Evolutionary conservation across 495 filamentous ascomycete species (phyloP).

Genomic region (Daldinia grandis): DNA sequence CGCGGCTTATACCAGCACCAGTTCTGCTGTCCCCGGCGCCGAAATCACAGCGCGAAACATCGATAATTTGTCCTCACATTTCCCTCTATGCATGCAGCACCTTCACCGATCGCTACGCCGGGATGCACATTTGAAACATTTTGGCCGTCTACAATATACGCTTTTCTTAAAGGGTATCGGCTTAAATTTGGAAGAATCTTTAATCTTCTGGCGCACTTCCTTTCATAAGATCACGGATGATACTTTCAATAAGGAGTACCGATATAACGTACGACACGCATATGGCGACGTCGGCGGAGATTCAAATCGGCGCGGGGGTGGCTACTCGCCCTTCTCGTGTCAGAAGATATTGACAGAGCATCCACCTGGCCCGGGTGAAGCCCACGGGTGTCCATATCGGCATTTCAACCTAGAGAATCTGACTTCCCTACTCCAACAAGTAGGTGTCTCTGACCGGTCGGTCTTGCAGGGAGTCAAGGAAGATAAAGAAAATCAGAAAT

Average conservation of each 20-base stretch:
- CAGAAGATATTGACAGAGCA: slow-evolving; percentile 92
- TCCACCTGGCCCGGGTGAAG: slow-evolving; percentile 81
- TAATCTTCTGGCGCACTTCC: slow-evolving; percentile 89
- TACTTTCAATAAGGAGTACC: slow-evolving; percentile 92
- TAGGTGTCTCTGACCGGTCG: slow-evolving; percentile 79
- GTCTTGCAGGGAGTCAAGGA: slow-evolving; percentile 83
- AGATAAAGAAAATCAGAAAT: slow-evolving; percentile 88
- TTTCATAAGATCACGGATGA: slow-evolving; percentile 91
- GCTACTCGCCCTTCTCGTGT: slow-evolving; percentile 90
- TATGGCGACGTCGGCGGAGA: slow-evolving; percentile 98
- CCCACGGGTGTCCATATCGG: slow-evolving; percentile 94
- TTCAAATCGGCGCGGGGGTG: slow-evolving; percentile 79
- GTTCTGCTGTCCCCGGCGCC: slow-evolving; percentile 64
- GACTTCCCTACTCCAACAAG: slow-evolving; percentile 70
- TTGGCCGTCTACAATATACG: slow-evolving; percentile 91
- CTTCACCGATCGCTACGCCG: slow-evolving; percentile 84
- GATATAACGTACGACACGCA: slow-evolving; percentile 91
- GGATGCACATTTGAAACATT: slow-evolving; percentile 91
- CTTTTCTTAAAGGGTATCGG: slow-evolving; percentile 98
- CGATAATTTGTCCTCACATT: slow-evolving; percentile 82
- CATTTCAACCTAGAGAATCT: slow-evolving; percentile 92
- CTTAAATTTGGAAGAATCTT: slow-evolving; percentile 85
- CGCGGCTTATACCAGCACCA: slow-evolving; percentile 70
- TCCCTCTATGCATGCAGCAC: slow-evolving; percentile 94
- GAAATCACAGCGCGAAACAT: slow-evolving; percentile 80